phyloP scores from a whole-genome alignment of 371 early-diverging fungal species.

The Mucor mucedo region DNA sequence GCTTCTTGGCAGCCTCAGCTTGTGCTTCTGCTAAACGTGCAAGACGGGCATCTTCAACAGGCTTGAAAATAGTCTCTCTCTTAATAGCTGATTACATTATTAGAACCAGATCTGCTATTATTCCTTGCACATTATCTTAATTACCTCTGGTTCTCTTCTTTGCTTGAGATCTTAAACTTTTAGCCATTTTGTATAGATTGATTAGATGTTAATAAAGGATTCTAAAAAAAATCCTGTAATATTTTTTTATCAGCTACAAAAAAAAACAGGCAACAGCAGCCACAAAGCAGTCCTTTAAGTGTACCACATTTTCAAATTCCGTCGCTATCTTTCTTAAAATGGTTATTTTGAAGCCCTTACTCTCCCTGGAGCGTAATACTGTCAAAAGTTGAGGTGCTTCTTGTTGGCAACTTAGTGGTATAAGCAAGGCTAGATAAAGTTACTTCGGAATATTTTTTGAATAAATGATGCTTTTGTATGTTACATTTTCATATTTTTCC shows the following conservation, averaged over 20 bases:
- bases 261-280: conserved; percentile 9
- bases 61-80: conserved; percentile 48
- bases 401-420: too few relatives aligned
- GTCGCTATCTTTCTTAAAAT: too few relatives aligned
- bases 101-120: neutral
- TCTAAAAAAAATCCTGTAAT: conserved; percentile 6
- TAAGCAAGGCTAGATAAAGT: too few relatives aligned
- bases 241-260: conserved; percentile 12
- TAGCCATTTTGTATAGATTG: conserved; percentile 35
- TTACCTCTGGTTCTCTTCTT: conserved; percentile 51
- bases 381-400: too few relatives aligned
- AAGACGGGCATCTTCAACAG: conserved; percentile 52
- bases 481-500: too few relatives aligned
- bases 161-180: conserved; percentile 49
- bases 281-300: conserved; percentile 18
- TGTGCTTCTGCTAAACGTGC: conserved; percentile 52
- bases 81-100: conserved; percentile 39
- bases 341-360: too few relatives aligned
- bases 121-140: neutral
- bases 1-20: conserved; percentile 48
- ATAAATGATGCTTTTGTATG: too few relatives aligned
- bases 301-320: neutral
- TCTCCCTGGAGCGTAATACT: too few relatives aligned
- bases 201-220: conserved; percentile 1
- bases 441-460: too few relatives aligned